Evolutionary conservation across 768 basidiomycete genomes (phyloP).

Genomic region (Tulasnella sp.): DNA sequence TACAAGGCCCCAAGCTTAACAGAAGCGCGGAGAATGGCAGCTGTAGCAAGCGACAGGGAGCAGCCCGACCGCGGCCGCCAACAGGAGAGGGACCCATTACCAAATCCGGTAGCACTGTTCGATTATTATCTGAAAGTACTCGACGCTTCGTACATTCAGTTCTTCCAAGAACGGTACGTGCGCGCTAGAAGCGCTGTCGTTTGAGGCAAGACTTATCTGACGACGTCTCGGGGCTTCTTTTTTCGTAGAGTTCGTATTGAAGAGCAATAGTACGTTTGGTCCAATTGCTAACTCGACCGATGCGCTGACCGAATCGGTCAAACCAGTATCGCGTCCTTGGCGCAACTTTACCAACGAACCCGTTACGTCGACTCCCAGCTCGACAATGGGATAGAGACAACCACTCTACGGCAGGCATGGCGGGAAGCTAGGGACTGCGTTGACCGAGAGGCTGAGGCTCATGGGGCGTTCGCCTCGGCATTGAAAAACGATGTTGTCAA

Average conservation of each 20-base stretch:
- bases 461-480: constrained; percentile 68
- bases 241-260: constrained; percentile 55
- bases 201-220: neutral
- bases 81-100: constrained; percentile 6
- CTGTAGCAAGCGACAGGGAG: neutral
- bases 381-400: constrained; percentile 59
- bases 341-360: constrained; percentile 62
- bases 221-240: neutral
- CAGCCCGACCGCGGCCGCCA: neutral
- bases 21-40: neutral
- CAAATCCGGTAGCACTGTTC: constrained; percentile 53
- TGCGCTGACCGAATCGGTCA: constrained; percentile 13
- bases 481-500: constrained; percentile 65
- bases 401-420: constrained; percentile 63
- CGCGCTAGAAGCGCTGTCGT: constrained; percentile 4
- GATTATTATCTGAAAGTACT: constrained; percentile 57
- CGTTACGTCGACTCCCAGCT: constrained; percentile 61
- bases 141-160: constrained; percentile 70
- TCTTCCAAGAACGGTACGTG: constrained; percentile 76
- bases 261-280: constrained; percentile 61
- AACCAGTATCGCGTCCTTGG: constrained; percentile 61
- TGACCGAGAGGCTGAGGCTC: constrained; percentile 77
- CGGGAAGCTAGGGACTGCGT: constrained; percentile 75
- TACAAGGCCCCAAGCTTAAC: too few species aligned
- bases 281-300: constrained; percentile 8